Conservation (phyloP, 1,139 yeast species). For the Candida tropicalis region DNA sequence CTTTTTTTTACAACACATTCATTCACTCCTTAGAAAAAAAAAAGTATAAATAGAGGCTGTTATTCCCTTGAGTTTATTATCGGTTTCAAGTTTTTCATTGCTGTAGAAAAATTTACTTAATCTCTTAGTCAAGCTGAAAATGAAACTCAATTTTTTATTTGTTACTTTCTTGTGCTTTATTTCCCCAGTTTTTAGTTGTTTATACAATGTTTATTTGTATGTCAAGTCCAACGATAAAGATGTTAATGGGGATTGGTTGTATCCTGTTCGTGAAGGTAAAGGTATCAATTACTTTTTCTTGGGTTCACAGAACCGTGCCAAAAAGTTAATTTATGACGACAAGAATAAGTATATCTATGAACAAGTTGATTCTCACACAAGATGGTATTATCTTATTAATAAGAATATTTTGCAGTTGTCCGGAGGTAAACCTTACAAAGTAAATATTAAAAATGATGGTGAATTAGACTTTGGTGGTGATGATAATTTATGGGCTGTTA, state of each 20-base stretch:
- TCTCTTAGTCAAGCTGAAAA: not conserved
- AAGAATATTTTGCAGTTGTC: slow-evolving; percentile 16
- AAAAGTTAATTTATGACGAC: slow-evolving; percentile 2
- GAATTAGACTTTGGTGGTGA: slow-evolving; percentile 31
- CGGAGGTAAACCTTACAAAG: slow-evolving; percentile 14
- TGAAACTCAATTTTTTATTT: slow-evolving; percentile 2
- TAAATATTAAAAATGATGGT: slow-evolving; percentile 22
- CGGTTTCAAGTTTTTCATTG: not conserved
- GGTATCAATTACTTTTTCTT: slow-evolving; percentile 49
- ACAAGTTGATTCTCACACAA: slow-evolving; percentile 4
- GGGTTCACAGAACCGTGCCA: not conserved
- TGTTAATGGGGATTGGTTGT: slow-evolving; percentile 29
- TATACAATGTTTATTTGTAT: slow-evolving; percentile 7
- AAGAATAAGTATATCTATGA: slow-evolving; percentile 1
- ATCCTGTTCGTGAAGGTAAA: slow-evolving; percentile 52
- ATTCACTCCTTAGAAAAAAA: not conserved
- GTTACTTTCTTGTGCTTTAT: slow-evolving; percentile 1
- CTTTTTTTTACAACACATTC: not conserved
- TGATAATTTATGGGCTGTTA: slow-evolving; percentile 38
- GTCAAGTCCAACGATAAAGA: slow-evolving; percentile 15
- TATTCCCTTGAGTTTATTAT: not conserved
- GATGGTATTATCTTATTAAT: slow-evolving; percentile 5
- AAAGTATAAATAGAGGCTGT: slow-evolving; percentile 3
- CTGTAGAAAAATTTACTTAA: not conserved
- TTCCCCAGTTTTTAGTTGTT: slow-evolving; percentile 7